Evolutionary conservation across 805 yeast species (phyloP), one percentile per base, ranked within the genome.

Genomic region (Ogataea nakhonphanomensis): DNA sequence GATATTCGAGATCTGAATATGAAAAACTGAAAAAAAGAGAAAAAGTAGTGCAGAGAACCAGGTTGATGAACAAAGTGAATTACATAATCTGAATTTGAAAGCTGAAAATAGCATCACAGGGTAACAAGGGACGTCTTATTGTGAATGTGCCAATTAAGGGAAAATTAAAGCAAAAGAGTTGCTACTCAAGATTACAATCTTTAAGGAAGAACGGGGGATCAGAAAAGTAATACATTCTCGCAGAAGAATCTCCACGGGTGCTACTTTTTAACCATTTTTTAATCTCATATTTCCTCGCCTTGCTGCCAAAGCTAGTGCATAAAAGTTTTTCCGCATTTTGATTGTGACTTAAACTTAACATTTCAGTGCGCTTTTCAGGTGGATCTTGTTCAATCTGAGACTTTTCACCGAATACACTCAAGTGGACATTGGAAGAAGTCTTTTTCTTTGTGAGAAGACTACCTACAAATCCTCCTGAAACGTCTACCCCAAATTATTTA

Each of bases 251-350:
- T 17, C 20, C 5, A 17, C n/a, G 20, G 20, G 20, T 17, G 20
- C 20, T 17, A 17, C 20, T 4, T 17, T 17, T 17, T 17, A 4
- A 17, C 20, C 20, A 4, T 17, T 17, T 17, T 17, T 32, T 8
- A 2, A 3, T 11, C 9, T 12, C 26, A 26, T 17, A 10, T 22
- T 28, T 31, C 14, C 23, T 23, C 13, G 15, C 21, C 11, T 15
- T 38, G 37, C 33, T 38, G 37, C 33, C 37, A 38, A 20, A 21
- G 28, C 10, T 15, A 14, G 14, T 17, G 43, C 38, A 39, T 33
- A 34, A 39, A 39, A 39, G 43, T 39, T 39, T 39, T 39, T 39
- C 43, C 43, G 42, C 37, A 13, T 25, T n/a, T 15, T 3, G 14
- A 29, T 4, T 15, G 17, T 29, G 14, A 21, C 17, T 5, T 9